Evolutionary conservation across 2,329 filamentous ascomycete species (phyloP), one percentile per base, ranked within the genome.

Genomic region (Colletotrichum graminicola): DNA sequence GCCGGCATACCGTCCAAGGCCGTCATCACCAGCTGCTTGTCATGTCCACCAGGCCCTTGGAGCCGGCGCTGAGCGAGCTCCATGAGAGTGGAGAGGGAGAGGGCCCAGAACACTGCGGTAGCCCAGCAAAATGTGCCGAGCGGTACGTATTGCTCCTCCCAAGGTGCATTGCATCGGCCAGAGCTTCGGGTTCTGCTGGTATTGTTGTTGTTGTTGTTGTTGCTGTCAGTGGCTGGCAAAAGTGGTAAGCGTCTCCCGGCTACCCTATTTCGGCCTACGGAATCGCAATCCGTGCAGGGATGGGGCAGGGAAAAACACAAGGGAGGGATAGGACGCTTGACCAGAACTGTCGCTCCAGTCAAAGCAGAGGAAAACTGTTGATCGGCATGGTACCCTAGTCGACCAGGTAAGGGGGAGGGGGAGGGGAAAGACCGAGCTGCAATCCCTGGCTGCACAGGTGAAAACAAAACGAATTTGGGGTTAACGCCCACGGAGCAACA

Each of bases 381-480:
- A 54, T 52, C 43, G 32, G 23, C 65, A 52, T 67, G 52, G 64
- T n/a, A 63, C 54, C 68, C 65, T 57, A 32, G 59, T 47, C 57
- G 23, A 23, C 43, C 61, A 12, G 65, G 64, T 43, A 57, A 43
- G 67, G 55, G 47, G 26, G 62, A 43, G 67, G 55, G 47, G 26
- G 62, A 55, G 56, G 18, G 23, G 47, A 26, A 18, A 23, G 41
- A 41, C 56, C 49, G 67, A 67, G 67, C 62, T 62, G 39, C 43
- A 32, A 70, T 67, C 67, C 67, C 57, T 67, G 63, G 57, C 34
- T 21, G 36, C 12, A 5, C 59, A 49, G 51, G 52, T n/a, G 57
- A 59, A 67, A 71, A 71, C 64, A 43, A 71, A 71, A 67, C 57
- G 23, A 26, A 67, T n/a, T 67, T 62, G 16, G 64, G 65, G 14